Evolutionary conservation across 305 asterid genomes (phyloP).

Genomic region (Solanum aculeatissimum): DNA sequence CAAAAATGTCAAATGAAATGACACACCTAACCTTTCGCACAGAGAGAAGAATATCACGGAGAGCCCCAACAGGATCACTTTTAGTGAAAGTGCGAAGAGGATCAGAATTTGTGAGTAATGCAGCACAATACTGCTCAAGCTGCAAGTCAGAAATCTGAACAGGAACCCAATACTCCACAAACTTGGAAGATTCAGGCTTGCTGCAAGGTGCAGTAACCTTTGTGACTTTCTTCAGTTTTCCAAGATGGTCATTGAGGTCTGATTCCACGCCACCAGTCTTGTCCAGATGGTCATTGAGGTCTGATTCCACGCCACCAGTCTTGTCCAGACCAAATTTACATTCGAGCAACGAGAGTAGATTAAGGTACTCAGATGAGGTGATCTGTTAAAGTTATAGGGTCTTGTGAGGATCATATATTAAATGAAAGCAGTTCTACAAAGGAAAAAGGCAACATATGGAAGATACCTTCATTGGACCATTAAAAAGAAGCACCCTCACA

Average conservation of each 20-base stretch:
- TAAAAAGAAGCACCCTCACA: constrained; percentile 40
- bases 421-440: not conserved
- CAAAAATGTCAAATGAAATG: constrained; percentile 1
- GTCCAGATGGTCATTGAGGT: constrained; percentile 29
- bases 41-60: constrained; percentile 51
- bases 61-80: constrained; percentile 55
- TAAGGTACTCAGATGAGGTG: constrained; percentile 32
- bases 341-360: constrained; percentile 43
- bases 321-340: constrained; percentile 25
- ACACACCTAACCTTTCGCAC: constrained; percentile 63
- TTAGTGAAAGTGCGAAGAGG: constrained; percentile 47
- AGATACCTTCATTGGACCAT: constrained; percentile 41
- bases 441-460: not conserved
- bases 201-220: constrained; percentile 27
- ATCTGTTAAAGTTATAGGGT: constrained; percentile 32
- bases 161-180: constrained; percentile 92
- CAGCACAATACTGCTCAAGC: constrained; percentile 78
- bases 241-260: constrained; percentile 34
- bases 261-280: constrained; percentile 28
- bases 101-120: constrained; percentile 43
- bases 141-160: constrained; percentile 70
- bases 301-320: constrained; percentile 26
- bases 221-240: constrained; percentile 35
- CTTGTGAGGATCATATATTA: not conserved
- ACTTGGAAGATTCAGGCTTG: constrained; percentile 37